These are phyloP conservation scores for Protostelium mycophagum DNA, from an alignment of 78 protist species.

Conservation along the genomic window DNA sequence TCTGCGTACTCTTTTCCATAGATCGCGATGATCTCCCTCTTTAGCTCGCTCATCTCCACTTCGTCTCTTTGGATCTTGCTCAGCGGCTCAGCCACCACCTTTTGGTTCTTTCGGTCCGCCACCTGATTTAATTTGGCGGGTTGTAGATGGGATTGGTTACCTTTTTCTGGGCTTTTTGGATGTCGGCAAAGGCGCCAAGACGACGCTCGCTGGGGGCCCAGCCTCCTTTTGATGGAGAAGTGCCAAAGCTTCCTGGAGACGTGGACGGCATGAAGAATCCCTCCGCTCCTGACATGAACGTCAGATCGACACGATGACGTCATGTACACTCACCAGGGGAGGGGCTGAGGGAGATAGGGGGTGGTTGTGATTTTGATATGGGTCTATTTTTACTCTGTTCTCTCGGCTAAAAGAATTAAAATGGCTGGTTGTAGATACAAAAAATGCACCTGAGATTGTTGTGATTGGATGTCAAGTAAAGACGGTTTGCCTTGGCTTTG, in stretches of 20 bases:
- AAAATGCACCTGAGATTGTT: too few relatives aligned
- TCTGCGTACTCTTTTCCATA: neutral
- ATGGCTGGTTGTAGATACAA: too few relatives aligned
- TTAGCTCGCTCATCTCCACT: neutral
- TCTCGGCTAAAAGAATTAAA: too few relatives aligned
- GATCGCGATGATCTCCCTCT: neutral
- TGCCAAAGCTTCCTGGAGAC: neutral
- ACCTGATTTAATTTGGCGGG: neutral
- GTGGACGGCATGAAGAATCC: neutral
- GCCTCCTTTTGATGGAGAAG: neutral
- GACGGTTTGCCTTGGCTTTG: too few relatives aligned
- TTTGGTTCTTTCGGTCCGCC: neutral
- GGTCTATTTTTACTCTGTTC: too few relatives aligned
- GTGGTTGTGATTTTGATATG: too few relatives aligned
- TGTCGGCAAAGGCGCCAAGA: neutral
- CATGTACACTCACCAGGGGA: neutral
- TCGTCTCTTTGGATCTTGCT: neutral
- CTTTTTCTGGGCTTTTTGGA: neutral
- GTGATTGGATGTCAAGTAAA: too few relatives aligned
- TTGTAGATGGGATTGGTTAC: neutral
- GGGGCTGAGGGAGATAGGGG: neutral
- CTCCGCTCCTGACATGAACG: neutral
- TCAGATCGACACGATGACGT: too few relatives aligned
- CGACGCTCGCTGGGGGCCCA: neutral
- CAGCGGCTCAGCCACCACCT: neutral